Evolutionary conservation across 2,329 filamentous ascomycete genomes (phyloP).

Genomic region (Monilinia fructicola): DNA sequence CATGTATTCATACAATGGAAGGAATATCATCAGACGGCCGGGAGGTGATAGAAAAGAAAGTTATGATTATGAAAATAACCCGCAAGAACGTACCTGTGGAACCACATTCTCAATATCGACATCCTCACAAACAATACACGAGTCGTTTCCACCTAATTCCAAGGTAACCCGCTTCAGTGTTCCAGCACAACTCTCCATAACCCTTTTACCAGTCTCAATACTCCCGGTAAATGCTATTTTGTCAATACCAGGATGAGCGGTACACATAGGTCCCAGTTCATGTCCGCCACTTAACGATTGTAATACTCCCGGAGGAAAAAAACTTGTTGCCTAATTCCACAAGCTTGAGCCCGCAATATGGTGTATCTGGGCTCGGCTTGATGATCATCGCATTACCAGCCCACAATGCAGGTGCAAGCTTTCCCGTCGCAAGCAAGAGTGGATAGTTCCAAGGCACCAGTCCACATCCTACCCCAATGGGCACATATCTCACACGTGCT

Average conservation of each 20-base stretch:
- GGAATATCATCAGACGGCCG: not conserved
- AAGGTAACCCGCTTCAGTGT: constrained; percentile 48
- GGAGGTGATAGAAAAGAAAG: too few relatives aligned
- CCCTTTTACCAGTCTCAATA: constrained; percentile 49
- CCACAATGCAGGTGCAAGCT: constrained; percentile 50
- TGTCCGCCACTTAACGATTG: constrained; percentile 45
- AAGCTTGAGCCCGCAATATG: constrained; percentile 52
- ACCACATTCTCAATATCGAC: constrained; percentile 49
- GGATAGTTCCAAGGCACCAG: constrained; percentile 63
- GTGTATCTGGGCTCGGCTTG: constrained; percentile 58
- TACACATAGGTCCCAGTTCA: constrained; percentile 54
- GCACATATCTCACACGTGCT: constrained; percentile 47
- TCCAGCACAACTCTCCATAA: constrained; percentile 48
- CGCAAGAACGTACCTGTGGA: constrained; percentile 29
- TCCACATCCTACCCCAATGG: constrained; percentile 51
- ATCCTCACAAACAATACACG: constrained; percentile 52
- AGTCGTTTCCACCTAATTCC: constrained; percentile 55
- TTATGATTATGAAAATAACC: not conserved
- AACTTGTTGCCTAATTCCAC: constrained; percentile 50
- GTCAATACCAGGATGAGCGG: constrained; percentile 53
- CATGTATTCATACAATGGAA: not conserved
- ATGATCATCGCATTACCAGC: constrained; percentile 56
- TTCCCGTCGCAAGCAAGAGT: constrained; percentile 48
- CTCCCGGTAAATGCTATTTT: constrained; percentile 62
- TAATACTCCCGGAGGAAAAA: constrained; percentile 54